phyloP scores from a whole-genome alignment of 495 filamentous ascomycete species.

The Tetracladium setigerum region DNA sequence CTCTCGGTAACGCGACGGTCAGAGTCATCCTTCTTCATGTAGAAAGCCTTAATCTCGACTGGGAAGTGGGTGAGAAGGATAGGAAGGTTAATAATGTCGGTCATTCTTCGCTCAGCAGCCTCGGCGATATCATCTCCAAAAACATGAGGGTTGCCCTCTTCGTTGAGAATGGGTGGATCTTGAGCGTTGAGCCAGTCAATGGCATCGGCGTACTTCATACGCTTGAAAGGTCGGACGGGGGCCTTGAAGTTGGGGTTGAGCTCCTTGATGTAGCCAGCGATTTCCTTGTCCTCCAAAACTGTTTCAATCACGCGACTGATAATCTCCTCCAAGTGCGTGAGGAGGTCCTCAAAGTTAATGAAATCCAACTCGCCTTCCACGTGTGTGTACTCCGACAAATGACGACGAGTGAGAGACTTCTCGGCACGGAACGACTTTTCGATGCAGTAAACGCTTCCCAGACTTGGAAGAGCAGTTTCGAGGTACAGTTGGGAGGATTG shows the following conservation, averaged over 20 bases:
- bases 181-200: slow-evolving; percentile 89
- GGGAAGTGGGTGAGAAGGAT: slow-evolving; percentile 98
- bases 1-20: slow-evolving; percentile 91
- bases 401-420: slow-evolving; percentile 88
- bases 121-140: slow-evolving; percentile 99
- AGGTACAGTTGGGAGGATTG: slow-evolving; percentile 98
- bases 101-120: slow-evolving; percentile 95
- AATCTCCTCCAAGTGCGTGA: slow-evolving; percentile 81
- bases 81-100: slow-evolving; percentile 86
- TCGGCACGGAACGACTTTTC: slow-evolving; percentile 98
- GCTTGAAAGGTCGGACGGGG: slow-evolving; percentile 79
- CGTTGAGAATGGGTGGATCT: slow-evolving; percentile 72
- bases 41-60: slow-evolving; percentile 96
- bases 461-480: slow-evolving; percentile 83
- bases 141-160: slow-evolving; percentile 78
- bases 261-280: slow-evolving; percentile 60
- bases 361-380: slow-evolving; percentile 96
- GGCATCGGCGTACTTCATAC: slow-evolving; percentile 92
- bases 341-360: slow-evolving; percentile 85
- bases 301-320: slow-evolving; percentile 82
- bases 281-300: slow-evolving; percentile 62
- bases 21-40: slow-evolving; percentile 87
- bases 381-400: slow-evolving; percentile 95
- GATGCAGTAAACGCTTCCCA: slow-evolving; percentile 95
- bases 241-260: slow-evolving; percentile 85